Conservation (phyloP, 495 filamentous ascomycete species). For the Penicillium verhagenii region DNA sequence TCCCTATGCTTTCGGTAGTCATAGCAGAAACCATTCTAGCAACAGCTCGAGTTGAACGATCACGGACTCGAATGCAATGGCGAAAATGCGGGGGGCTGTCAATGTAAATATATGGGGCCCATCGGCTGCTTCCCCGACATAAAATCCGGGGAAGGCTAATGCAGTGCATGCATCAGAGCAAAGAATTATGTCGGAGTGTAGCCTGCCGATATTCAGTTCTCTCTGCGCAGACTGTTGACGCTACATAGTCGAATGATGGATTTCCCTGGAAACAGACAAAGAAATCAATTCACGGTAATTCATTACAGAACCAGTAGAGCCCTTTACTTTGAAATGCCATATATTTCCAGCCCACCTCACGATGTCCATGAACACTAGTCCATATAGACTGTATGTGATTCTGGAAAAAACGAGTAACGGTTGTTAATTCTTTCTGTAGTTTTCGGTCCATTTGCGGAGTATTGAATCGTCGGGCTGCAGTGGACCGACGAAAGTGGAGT, state of each 20-base stretch:
- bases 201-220: background rate
- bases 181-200: background rate
- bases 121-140: background rate
- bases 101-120: background rate
- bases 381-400: too few species aligned
- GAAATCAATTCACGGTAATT: background rate
- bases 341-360: background rate
- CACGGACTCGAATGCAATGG: background rate
- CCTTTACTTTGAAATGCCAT: too few species aligned
- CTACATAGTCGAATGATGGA: too few species aligned
- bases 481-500: conserved; percentile 2
- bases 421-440: background rate
- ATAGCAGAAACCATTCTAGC: background rate
- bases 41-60: too few species aligned
- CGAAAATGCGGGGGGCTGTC: background rate
- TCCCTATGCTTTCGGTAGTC: background rate
- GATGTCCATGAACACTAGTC: background rate
- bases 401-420: background rate
- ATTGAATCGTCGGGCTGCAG: background rate
- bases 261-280: too few species aligned
- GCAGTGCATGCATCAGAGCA: background rate
- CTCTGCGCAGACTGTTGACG: too few species aligned
- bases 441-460: background rate
- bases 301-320: too few species aligned
- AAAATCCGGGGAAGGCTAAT: background rate